Conservation (phyloP, 768 basidiomycete species). For the Boletus rex-veris region DNA sequence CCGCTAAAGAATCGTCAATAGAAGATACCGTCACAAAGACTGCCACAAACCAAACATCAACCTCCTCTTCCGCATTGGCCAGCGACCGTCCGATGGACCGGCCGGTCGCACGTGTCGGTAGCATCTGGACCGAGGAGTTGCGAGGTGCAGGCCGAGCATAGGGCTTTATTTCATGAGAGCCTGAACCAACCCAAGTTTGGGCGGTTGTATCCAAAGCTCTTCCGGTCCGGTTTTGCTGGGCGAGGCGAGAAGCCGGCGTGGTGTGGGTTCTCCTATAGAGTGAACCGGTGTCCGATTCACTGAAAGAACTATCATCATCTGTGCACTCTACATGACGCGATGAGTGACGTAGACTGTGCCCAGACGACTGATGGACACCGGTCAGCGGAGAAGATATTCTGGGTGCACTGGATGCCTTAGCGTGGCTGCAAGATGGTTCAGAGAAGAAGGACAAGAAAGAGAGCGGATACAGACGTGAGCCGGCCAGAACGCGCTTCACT, state of each 20-base stretch:
- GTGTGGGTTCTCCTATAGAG: background rate
- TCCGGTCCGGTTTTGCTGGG: background rate
- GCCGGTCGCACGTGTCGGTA: background rate
- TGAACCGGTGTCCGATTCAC: background rate
- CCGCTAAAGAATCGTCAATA: slow-evolving; percentile 9
- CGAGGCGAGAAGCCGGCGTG: background rate
- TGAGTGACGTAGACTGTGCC: background rate
- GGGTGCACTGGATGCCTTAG: background rate
- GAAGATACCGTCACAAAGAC: background rate
- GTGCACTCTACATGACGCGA: background rate
- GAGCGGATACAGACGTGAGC: slow-evolving; percentile 8
- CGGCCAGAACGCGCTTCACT: background rate
- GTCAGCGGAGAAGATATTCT: slow-evolving; percentile 14
- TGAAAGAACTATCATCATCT: background rate
- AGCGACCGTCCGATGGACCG: background rate
- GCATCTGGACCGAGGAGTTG: background rate
- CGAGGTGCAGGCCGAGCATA: slow-evolving; percentile 1
- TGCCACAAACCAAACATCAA: slow-evolving; percentile 9
- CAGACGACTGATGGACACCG: slow-evolving; percentile 1
- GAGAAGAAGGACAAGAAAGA: background rate
- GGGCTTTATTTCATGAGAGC: slow-evolving; percentile 11
- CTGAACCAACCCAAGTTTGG: background rate
- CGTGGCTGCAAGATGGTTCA: slow-evolving; percentile 10
- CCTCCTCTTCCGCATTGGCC: background rate
- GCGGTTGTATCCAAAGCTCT: background rate